These are phyloP conservation scores for Hysterangium stoloniferum DNA, from an alignment of 768 basidiomycete genomes.

Conservation along the genomic window DNA sequence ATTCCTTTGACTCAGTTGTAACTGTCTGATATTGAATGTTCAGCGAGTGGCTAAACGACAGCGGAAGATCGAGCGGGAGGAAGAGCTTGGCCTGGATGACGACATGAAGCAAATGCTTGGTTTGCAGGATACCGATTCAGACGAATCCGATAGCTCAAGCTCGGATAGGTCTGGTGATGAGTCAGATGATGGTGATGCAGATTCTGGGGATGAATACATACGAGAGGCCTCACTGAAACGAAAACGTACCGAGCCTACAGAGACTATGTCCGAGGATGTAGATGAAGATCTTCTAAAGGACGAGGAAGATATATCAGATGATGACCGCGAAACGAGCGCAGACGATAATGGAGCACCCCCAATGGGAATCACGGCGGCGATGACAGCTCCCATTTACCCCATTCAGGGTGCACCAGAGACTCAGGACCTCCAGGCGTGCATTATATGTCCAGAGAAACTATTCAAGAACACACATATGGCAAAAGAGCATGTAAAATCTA, in stretches of 20 bases:
- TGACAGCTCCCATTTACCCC: constrained; percentile 56
- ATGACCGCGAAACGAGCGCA: not conserved
- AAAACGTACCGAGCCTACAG: constrained; percentile 3
- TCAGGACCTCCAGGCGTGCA: constrained; percentile 50
- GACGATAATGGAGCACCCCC: constrained; percentile 29
- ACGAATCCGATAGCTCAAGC: constrained; percentile 44
- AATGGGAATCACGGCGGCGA: constrained; percentile 51
- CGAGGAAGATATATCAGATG: constrained; percentile 11
- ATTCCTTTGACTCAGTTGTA: too few species aligned
- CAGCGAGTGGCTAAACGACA: constrained; percentile 68
- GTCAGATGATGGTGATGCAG: constrained; percentile 26
- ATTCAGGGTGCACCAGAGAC: constrained; percentile 34
- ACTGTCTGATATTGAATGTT: constrained; percentile 26
- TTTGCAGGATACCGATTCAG: constrained; percentile 67
- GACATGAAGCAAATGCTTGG: constrained; percentile 60
- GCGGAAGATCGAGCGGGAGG: constrained; percentile 52
- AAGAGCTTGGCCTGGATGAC: constrained; percentile 54
- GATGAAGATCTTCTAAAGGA: constrained; percentile 19
- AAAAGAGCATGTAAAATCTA: constrained; percentile 50
- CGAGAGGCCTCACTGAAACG: not conserved
- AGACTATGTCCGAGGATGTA: constrained; percentile 14
- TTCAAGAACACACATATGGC: constrained; percentile 54
- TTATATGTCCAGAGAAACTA: constrained; percentile 65
- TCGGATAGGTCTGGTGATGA: constrained; percentile 15
- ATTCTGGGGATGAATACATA: constrained; percentile 15